Evolutionary conservation across 805 yeast genomes (phyloP).

Genomic region (Myxozyma neotropica): DNA sequence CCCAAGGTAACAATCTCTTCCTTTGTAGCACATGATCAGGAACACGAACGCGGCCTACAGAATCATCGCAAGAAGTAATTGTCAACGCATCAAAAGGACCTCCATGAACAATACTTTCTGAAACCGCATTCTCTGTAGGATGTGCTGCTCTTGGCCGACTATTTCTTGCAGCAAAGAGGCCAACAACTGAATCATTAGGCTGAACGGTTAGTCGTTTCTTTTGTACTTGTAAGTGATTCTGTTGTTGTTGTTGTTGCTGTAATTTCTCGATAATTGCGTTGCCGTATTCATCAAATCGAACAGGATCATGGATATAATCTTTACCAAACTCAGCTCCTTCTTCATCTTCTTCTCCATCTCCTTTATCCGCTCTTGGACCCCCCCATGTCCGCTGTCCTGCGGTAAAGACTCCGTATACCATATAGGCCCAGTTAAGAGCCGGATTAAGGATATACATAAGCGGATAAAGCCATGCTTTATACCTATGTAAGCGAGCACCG

Average conservation of each 20-base stretch:
- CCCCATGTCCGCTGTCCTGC: constrained; percentile 33
- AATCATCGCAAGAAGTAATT: too few relatives aligned
- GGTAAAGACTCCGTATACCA: constrained; percentile 31
- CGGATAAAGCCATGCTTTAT: constrained; percentile 29
- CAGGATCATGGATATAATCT: constrained; percentile 14
- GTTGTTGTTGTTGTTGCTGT: not conserved
- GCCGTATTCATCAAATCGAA: constrained; percentile 1
- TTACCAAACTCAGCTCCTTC: not conserved
- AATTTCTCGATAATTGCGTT: not conserved
- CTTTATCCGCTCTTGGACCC: constrained; percentile 31
- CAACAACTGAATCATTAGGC: constrained; percentile 26
- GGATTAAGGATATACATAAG: constrained; percentile 28
- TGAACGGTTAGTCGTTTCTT: constrained; percentile 14
- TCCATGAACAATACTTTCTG: too few relatives aligned
- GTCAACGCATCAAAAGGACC: too few relatives aligned
- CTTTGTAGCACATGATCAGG: not conserved
- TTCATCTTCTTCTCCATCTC: constrained; percentile 10
- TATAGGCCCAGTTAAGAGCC: constrained; percentile 26
- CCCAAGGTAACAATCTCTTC: not conserved
- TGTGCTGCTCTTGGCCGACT: too few relatives aligned
- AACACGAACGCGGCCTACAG: too few relatives aligned
- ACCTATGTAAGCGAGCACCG: constrained; percentile 22
- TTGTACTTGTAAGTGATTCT: not conserved
- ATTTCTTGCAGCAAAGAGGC: constrained; percentile 12
- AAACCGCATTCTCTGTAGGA: too few relatives aligned